Evolutionary conservation across 169 alveolate genomes (phyloP).

Genomic region (Plasmodium relictum): DNA sequence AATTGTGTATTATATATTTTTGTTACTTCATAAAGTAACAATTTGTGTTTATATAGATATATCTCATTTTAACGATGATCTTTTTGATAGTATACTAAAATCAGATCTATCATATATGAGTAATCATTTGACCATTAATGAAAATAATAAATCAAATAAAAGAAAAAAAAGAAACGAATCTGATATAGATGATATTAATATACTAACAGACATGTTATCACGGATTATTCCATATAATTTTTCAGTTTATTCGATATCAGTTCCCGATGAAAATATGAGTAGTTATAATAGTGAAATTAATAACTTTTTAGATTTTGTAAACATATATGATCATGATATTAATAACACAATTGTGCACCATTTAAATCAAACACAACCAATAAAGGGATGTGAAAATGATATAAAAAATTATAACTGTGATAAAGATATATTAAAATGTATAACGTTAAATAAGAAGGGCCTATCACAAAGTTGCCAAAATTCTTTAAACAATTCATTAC

Average conservation of each 20-base stretch:
- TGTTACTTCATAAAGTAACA: constrained; percentile 13
- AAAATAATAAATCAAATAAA: constrained; percentile 45
- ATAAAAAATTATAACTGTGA: constrained; percentile 71
- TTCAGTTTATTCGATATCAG: constrained; percentile 35
- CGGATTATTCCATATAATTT: constrained; percentile 53
- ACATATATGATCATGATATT: constrained; percentile 56
- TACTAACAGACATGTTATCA: constrained; percentile 63
- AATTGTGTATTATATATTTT: constrained; percentile 20
- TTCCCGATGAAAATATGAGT: constrained; percentile 17
- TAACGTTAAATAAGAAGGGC: constrained; percentile 56
- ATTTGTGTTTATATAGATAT: constrained; percentile 24
- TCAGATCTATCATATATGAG: constrained; percentile 36
- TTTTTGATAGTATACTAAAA: constrained; percentile 41
- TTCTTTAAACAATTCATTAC: constrained; percentile 40
- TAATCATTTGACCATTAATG: constrained; percentile 57
- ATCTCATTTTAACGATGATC: constrained; percentile 22
- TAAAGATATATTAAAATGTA: constrained; percentile 57
- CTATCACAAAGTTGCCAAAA: constrained; percentile 61
- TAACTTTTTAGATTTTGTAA: constrained; percentile 50
- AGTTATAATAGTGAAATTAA: constrained; percentile 11
- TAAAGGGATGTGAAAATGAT: constrained; percentile 74
- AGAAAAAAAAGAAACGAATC: constrained; percentile 39
- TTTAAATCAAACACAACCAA: constrained; percentile 40
- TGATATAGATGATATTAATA: constrained; percentile 31
- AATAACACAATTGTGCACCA: constrained; percentile 36